Percentiles rank a stretch among this genome's conserved stretches.
Conservation (phyloP, 2,329 filamentous ascomycete species). For the Penicillium freii region DNA sequence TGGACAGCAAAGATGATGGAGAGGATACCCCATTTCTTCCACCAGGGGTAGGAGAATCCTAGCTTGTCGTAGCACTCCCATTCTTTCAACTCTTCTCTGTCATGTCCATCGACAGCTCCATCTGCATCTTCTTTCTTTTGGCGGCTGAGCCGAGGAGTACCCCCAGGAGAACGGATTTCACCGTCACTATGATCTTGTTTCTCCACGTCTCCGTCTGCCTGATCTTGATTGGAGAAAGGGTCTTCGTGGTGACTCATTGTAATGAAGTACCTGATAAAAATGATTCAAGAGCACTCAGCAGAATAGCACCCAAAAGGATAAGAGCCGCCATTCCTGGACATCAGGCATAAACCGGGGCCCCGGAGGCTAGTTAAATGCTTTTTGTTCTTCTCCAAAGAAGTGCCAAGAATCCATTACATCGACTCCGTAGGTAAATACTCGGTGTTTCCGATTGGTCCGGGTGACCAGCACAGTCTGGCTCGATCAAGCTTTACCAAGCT, state of each 20-base stretch:
- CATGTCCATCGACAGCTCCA: constrained; percentile 8
- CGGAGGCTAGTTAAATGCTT: constrained; percentile 3
- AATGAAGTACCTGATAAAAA: not conserved
- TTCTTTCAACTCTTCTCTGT: constrained; percentile 46
- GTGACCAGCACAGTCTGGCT: constrained; percentile 4
- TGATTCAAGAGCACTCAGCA: not conserved
- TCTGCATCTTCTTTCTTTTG: constrained; percentile 12
- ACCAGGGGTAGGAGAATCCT: constrained; percentile 58
- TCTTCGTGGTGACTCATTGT: constrained; percentile 15
- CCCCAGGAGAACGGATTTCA: constrained; percentile 14
- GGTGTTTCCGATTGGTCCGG: constrained; percentile 23
- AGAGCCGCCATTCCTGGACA: not conserved
- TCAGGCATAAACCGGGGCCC: not conserved
- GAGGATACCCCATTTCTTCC: constrained; percentile 69
- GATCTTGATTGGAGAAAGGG: not conserved
- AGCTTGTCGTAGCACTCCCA: constrained; percentile 64
- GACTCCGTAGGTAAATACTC: not conserved
- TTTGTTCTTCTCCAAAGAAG: not conserved
- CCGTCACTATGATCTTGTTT: constrained; percentile 18
- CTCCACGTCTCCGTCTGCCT: constrained; percentile 17
- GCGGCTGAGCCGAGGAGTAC: constrained; percentile 9
- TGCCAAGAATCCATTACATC: not conserved
- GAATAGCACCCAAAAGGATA: not conserved
- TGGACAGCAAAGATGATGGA: constrained; percentile 69
- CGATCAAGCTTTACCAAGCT: constrained; percentile 13